Evolutionary conservation across 2,329 filamentous ascomycete species (phyloP), one percentile per base, ranked within the genome.

Genomic region (Nigrospora oryzae): DNA sequence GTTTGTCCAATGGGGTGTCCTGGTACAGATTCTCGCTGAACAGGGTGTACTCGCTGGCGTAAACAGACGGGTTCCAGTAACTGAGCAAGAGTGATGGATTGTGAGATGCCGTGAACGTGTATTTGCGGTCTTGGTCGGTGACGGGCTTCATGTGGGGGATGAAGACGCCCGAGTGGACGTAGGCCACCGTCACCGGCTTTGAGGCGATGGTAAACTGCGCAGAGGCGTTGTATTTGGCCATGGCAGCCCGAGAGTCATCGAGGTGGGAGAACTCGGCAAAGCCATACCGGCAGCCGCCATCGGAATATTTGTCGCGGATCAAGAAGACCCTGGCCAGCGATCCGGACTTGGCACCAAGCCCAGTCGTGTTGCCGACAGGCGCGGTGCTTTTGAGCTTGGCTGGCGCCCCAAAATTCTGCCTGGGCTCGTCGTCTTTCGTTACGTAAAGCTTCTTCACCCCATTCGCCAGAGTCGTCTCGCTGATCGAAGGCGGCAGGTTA

Each of bases 91-190:
- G 64, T 0, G 74, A 69, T 2, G 81, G 73, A 53, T 89, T 89
- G 51, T 79, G 80, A 2, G 87, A 69, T 2, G 85, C 84, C 31
- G 74, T 73, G 56, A 91, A 90, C 0, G 83, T 84, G 58, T 82
- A 81, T 38, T 67, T 71, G 13, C 78, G 73, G n/a, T 71, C 76
- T 15, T 75, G 74, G 0, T 75, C 68, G 5, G 71, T 71, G 2
- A 69, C 46, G 8, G 74, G 71, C 42, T 82, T 76, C 40, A 84
- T 71, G 37, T 86, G 83, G 0, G 85, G 86, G 12, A 90, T 78
- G 56, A 94, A 93, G 3, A 93, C 86, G 5, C 87, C 87, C n/a
- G 86, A 79, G 52, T 93, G 87, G 35, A 90, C 89, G 53, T 85
- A 89, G 37, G 78, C 84, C 19, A 88, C 73, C 11, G 77, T 73